Evolutionary conservation across 2,329 filamentous ascomycete species (phyloP), one percentile per base, ranked within the genome.

Genomic region (Byssoonygena ceratinophila): DNA sequence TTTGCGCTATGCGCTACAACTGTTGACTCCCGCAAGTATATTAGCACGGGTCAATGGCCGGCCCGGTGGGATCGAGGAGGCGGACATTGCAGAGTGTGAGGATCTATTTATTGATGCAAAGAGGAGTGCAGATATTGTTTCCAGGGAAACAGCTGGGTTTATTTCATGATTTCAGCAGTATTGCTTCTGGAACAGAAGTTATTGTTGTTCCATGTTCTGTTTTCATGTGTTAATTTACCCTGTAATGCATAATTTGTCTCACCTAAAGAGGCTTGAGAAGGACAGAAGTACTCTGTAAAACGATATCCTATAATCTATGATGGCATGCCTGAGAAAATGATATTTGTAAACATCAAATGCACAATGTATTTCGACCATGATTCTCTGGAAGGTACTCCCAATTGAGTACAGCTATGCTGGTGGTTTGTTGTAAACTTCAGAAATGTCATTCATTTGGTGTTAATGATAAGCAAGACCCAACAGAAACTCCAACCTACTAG

Each of bases 21-120:
- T 98, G 60, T 76, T 98, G 61, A 87, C 89, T 23, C 90, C 90
- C 1, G 84, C 89, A 49, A 91, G 86, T 69, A 94, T 97, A 69
- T 78, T 97, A 63, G 88, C 91, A 55, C 84, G 87, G 66, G 87
- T 92, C 64, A 87, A 84, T 66, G 85, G 85, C 55, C 82, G 83
- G 63, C 78, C 76, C 57, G 83, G 87, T 64, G 68, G 67, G 4
- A 89, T 91, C 63, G 85, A 89, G 63, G 73, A 86, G 53, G 77
- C 81, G 63, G 87, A 91, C 68, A 81, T 92, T 58, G 79, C 78
- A 14, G 87, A 92, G 71, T 90, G 85, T 66, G 84, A 90, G 67
- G 85, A 88, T 63, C 73, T 92, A 47, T 91, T 92, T 74, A 80
- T 91, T 59, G 87, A 92, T 69, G 85, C 86, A 46, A 82, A 82